A percentile compares a stretch with the other conserved stretches of the same genome.
Evolutionary conservation across 1,284 basidiomycete genomes (phyloP).

Genomic region (Boletus mariae): DNA sequence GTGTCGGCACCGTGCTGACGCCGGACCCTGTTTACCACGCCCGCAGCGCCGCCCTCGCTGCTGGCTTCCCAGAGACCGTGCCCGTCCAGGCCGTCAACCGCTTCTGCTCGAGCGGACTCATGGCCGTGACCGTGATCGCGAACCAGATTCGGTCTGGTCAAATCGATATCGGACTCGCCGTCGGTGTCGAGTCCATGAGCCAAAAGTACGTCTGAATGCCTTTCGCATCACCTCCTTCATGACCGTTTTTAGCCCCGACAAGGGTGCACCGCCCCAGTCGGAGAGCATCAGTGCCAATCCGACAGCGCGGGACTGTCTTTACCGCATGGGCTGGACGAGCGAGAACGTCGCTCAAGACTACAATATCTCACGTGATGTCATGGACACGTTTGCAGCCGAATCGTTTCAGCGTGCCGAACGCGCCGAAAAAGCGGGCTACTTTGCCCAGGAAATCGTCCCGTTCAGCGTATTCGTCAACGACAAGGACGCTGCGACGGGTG

Average conservation of each 20-base stretch:
- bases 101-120: slow-evolving; percentile 77
- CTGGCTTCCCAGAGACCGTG: slow-evolving; percentile 75
- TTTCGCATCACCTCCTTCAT: background rate
- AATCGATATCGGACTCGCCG: slow-evolving; percentile 81
- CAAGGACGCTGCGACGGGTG: slow-evolving; percentile 36
- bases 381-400: slow-evolving; percentile 80
- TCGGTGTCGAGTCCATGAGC: slow-evolving; percentile 85
- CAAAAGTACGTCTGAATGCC: slow-evolving; percentile 48
- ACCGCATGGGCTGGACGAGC: slow-evolving; percentile 87
- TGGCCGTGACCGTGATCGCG: slow-evolving; percentile 70
- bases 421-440: slow-evolving; percentile 65
- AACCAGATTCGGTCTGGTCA: slow-evolving; percentile 82
- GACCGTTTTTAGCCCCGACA: slow-evolving; percentile 51
- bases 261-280: slow-evolving; percentile 57
- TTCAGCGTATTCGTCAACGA: slow-evolving; percentile 64
- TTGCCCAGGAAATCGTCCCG: slow-evolving; percentile 78
- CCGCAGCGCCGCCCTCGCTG: slow-evolving; percentile 72
- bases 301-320: slow-evolving; percentile 54
- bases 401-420: slow-evolving; percentile 77
- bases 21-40: slow-evolving; percentile 63
- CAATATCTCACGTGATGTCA: slow-evolving; percentile 75
- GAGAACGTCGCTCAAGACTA: slow-evolving; percentile 76
- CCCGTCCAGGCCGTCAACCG: slow-evolving; percentile 77
- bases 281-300: slow-evolving; percentile 52
- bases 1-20: slow-evolving; percentile 69